A percentile compares a stretch with the other conserved stretches of the same genome.
Evolutionary conservation across 1,139 yeast genomes (phyloP).

Genomic region (Debaryomycetaceae sp.): DNA sequence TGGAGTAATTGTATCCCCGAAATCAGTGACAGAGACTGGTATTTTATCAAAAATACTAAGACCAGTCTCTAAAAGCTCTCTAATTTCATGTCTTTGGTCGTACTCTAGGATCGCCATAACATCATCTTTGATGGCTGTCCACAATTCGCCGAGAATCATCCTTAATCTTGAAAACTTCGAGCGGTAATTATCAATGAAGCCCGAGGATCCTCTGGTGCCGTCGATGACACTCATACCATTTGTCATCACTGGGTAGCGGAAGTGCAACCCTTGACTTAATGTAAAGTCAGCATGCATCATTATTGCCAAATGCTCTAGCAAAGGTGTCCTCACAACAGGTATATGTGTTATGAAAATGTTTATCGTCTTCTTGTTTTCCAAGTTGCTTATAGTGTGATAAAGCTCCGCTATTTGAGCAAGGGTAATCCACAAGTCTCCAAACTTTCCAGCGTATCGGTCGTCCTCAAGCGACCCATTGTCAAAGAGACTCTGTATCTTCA

Average conservation of each 20-base stretch:
- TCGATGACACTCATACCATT: constrained; percentile 66
- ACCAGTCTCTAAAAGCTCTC: constrained; percentile 42
- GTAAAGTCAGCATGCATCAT: constrained; percentile 71
- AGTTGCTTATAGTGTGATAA: constrained; percentile 16
- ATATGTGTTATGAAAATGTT: constrained; percentile 67
- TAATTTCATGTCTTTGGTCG: constrained; percentile 23
- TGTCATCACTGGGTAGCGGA: constrained; percentile 67
- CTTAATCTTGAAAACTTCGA: constrained; percentile 61
- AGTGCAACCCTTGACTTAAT: constrained; percentile 67
- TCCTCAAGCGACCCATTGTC: constrained; percentile 52
- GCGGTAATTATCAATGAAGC: constrained; percentile 58
- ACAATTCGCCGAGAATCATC: constrained; percentile 59
- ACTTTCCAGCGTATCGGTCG: constrained; percentile 46
- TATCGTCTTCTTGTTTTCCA: constrained; percentile 34
- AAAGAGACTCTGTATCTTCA: constrained; percentile 64
- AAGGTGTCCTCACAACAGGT: constrained; percentile 61
- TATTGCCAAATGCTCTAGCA: constrained; percentile 66
- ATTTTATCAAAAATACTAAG: constrained; percentile 59
- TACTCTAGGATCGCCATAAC: constrained; percentile 33
- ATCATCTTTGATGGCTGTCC: constrained; percentile 58
- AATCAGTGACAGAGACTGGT: constrained; percentile 47
- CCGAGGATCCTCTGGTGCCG: constrained; percentile 32
- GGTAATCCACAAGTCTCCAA: constrained; percentile 76
- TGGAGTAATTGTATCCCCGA: constrained; percentile 42
- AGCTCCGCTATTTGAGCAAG: constrained; percentile 66